These are phyloP conservation scores for Bothriochloa decipiens DNA, from an alignment of 176 grass and related monocot species.

Conservation along the genomic window DNA sequence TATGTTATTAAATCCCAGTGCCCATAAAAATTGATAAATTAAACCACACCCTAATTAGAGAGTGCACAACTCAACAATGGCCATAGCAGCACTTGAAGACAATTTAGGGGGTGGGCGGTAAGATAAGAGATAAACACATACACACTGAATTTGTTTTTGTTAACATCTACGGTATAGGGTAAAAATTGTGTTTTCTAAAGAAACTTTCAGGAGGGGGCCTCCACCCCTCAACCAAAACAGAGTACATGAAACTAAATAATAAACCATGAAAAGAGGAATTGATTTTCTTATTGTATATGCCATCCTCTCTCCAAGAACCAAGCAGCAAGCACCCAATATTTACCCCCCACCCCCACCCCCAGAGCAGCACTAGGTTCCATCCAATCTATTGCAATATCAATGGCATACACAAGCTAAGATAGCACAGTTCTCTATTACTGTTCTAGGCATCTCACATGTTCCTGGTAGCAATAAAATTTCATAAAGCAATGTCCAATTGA, in stretches of 20 bases:
- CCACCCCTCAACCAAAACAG: no score
- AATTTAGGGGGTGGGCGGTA: background rate
- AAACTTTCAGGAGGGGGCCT: no score
- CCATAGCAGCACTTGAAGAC: background rate
- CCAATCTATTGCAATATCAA: constrained; percentile 4
- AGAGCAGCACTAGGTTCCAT: constrained; percentile 1
- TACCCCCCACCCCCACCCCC: background rate
- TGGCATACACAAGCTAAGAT: background rate
- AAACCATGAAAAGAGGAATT: no score
- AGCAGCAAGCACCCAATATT: background rate
- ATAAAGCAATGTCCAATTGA: background rate
- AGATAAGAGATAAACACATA: background rate
- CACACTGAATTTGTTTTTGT: background rate
- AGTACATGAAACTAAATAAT: no score
- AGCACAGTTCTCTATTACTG: background rate
- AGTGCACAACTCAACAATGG: background rate
- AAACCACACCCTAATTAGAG: constrained; percentile 21
- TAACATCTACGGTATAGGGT: background rate
- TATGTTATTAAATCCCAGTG: background rate
- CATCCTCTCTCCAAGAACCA: background rate
- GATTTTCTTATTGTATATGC: background rate
- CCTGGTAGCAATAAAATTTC: constrained; percentile 1
- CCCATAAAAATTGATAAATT: background rate
- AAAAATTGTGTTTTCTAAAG: no score
- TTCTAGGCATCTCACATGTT: constrained; percentile 12